phyloP scores from a whole-genome alignment of 345 rosid genomes.

The Eutrema japonicum region DNA sequence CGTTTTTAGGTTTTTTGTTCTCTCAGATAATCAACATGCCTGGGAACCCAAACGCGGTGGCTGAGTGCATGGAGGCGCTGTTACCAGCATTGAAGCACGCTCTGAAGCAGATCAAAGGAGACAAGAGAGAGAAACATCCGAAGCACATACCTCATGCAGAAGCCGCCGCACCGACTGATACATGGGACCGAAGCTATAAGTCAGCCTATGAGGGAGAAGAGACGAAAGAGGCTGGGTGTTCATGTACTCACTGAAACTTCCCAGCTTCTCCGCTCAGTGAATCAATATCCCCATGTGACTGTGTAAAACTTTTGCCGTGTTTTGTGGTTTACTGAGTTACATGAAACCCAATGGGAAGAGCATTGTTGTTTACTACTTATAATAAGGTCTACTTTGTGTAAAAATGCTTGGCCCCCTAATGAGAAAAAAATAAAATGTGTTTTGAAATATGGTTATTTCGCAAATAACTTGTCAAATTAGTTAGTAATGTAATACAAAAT shows the following conservation, averaged over 20 bases:
- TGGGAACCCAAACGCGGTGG: slow-evolving; percentile 93
- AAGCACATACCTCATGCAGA: slow-evolving; percentile 79
- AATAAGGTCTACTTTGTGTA: slow-evolving; percentile 18
- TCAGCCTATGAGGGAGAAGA: slow-evolving; percentile 46
- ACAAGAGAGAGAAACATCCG: slow-evolving; percentile 93
- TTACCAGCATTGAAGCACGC: slow-evolving; percentile 91
- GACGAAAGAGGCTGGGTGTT: slow-evolving; percentile 46
- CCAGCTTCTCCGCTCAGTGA: slow-evolving; percentile 14
- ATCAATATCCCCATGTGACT: not conserved
- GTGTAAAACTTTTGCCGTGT: slow-evolving; percentile 17
- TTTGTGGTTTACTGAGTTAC: slow-evolving; percentile 4
- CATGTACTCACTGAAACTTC: slow-evolving; percentile 60
- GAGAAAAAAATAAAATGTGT: slow-evolving; percentile 12
- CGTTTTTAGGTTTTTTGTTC: not conserved
- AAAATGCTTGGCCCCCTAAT: not conserved
- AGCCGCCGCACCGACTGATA: slow-evolving; percentile 55
- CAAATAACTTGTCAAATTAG: too few species aligned
- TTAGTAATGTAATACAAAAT: too few species aligned
- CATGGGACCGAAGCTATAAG: slow-evolving; percentile 78
- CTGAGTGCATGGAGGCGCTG: slow-evolving; percentile 93
- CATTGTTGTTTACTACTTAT: slow-evolving; percentile 21
- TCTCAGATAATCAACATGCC: slow-evolving; percentile 94
- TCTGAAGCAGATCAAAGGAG: slow-evolving; percentile 84
- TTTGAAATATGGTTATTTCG: not conserved
- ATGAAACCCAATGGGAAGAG: not conserved